phyloP scores from a whole-genome alignment of 345 rosid species.

The Raphanus sativus region DNA sequence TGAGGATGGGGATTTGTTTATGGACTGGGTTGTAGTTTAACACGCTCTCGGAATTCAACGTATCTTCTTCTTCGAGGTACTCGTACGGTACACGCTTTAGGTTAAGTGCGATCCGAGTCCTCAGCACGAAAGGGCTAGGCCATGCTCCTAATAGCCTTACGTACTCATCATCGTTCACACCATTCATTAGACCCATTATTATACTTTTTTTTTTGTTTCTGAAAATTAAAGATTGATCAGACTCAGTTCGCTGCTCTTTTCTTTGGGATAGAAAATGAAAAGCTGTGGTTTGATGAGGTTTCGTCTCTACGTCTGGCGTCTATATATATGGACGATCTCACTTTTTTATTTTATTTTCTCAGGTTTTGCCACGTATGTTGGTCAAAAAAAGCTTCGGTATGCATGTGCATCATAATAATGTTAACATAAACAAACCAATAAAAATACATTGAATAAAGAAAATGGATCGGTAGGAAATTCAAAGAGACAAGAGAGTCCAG shows the following conservation, averaged over 20 bases:
- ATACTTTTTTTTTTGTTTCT: not conserved
- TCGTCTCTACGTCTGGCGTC: conserved; percentile 8
- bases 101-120: conserved; percentile 57
- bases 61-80: conserved; percentile 41
- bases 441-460: not conserved
- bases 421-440: not conserved
- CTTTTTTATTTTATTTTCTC: conserved; percentile 5
- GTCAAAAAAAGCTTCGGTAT: conserved; percentile 31
- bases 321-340: conserved; percentile 20
- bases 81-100: conserved; percentile 35
- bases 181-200: conserved; percentile 21
- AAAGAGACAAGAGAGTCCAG: conserved; percentile 22
- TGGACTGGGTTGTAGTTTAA: conserved; percentile 39
- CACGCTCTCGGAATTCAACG: conserved; percentile 33
- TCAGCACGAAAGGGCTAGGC: conserved; percentile 78
- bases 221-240: conserved; percentile 18
- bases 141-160: conserved; percentile 67
- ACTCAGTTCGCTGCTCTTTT: conserved; percentile 2
- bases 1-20: conserved; percentile 42
- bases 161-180: conserved; percentile 34
- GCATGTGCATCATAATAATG: conserved; percentile 15
- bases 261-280: not conserved
- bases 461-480: conserved; percentile 4
- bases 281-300: conserved; percentile 28
- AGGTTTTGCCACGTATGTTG: conserved; percentile 23